These are phyloP conservation scores for Marasmius fiardii DNA, from an alignment of 1,284 basidiomycete genomes.

Conservation along the genomic window DNA sequence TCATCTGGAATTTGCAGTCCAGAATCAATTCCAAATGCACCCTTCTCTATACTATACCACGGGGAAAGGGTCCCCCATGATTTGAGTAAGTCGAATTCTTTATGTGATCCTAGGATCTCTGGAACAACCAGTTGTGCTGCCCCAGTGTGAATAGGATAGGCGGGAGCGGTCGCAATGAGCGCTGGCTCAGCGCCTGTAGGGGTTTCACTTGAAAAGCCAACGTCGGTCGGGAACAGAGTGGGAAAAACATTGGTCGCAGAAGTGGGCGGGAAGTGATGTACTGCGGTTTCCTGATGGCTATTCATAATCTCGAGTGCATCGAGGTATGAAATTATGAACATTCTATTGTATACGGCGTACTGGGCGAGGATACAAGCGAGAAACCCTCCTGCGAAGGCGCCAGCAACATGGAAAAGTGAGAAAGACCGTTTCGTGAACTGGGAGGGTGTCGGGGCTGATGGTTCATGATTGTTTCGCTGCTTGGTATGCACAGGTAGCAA, in stretches of 20 bases:
- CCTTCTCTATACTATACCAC: slow-evolving; percentile 72
- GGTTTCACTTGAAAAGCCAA: slow-evolving; percentile 81
- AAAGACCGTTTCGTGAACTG: slow-evolving; percentile 23
- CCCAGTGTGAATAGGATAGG: slow-evolving; percentile 70
- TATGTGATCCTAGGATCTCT: slow-evolving; percentile 23
- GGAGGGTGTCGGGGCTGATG: slow-evolving; percentile 10
- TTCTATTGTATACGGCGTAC: slow-evolving; percentile 31
- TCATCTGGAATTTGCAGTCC: slow-evolving; percentile 65
- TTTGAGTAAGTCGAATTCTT: slow-evolving; percentile 61
- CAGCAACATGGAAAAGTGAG: slow-evolving; percentile 31
- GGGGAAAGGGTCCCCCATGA: slow-evolving; percentile 85
- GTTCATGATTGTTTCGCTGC: slow-evolving; percentile 16
- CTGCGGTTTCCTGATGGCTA: slow-evolving; percentile 20
- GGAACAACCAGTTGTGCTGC: slow-evolving; percentile 64
- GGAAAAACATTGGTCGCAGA: slow-evolving; percentile 69
- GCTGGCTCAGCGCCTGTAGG: slow-evolving; percentile 83
- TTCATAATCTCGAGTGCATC: neutral
- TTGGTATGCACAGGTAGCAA: slow-evolving; percentile 29
- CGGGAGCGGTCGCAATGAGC: slow-evolving; percentile 74
- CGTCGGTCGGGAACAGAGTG: slow-evolving; percentile 67
- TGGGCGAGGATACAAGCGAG: slow-evolving; percentile 39
- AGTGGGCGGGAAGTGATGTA: slow-evolving; percentile 65
- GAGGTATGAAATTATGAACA: slow-evolving; percentile 4
- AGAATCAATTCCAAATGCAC: slow-evolving; percentile 71
- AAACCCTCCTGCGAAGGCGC: slow-evolving; percentile 44